Evolutionary conservation across 768 basidiomycete genomes (phyloP), one percentile per base, ranked within the genome.

Genomic region (Piloderma croceum): DNA sequence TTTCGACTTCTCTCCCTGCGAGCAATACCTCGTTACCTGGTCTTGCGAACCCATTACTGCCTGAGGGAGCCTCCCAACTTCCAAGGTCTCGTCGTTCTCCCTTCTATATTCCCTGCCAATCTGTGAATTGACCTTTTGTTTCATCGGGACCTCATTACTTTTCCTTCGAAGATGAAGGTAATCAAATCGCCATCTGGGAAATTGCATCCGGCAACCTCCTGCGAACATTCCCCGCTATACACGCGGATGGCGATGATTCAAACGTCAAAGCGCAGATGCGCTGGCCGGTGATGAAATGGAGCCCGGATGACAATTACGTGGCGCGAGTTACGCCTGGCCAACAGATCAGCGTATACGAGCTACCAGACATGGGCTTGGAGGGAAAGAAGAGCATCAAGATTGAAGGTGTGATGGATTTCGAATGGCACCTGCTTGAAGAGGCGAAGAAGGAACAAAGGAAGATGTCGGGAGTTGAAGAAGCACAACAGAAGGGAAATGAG

Each of bases 281-380:
- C 50, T 98, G 94, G 93, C 96, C 96, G 2, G 81, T 82, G 17
- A 69, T 99, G 49, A 97, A 96, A 70, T 99, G 94, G 93, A 93
- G 90, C 44, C 79, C 90, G 1, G 94, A 98, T 61, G 96, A 98
- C 64, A 85, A 90, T 61, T 98, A 79, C 61, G 87, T 92, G 49
- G 96, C 84, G 19, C 81, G 93, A 24, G 74, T 90, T 44, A 88
- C 88, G 21, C 81, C 87, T 25, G 90, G 90, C 11, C 81, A 87
- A 57, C 89, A 90, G 70, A 98, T 99, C 67, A 90, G 90, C 53
- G 85, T 98, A 24, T 90, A 98, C 61, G 93, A 97, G 62, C 78
- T 93, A 41, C 96, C 96, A 7, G 75, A 78, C 41, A 94, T 99
- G 91, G 80, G 81, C 54, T 71, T 99, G 41, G 78, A 97, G 43